Percentiles rank a stretch among this genome's conserved stretches.
Evolutionary conservation across 176 grass and related monocot genomes (phyloP).

Genomic region (Oryza glumipatula): DNA sequence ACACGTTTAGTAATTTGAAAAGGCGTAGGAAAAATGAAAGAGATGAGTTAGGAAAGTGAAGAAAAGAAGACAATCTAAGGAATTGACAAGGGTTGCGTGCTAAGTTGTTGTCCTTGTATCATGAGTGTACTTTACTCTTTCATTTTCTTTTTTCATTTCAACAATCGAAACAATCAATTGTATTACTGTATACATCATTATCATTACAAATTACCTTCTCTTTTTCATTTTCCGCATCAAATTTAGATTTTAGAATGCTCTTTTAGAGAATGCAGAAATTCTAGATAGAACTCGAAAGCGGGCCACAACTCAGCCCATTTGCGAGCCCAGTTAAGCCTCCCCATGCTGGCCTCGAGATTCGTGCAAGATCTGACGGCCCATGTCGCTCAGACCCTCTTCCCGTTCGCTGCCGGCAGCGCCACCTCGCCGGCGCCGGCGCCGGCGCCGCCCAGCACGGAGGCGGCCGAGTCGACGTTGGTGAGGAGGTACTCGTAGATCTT

Average conservation of each 20-base stretch:
- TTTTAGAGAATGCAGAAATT: not conserved
- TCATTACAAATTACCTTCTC: not conserved
- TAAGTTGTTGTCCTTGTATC: too few relatives aligned
- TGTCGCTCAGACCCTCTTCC: constrained; percentile 45
- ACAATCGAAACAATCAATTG: not conserved
- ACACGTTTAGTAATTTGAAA: too few relatives aligned
- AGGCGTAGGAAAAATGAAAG: too few relatives aligned
- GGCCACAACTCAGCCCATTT: not conserved
- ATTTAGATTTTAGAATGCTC: not conserved
- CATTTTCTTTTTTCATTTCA: not conserved
- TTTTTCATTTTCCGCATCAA: not conserved
- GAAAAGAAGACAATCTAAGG: too few relatives aligned
- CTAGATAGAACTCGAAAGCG: not conserved
- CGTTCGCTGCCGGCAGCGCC: constrained; percentile 33
- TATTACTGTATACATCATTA: not conserved
- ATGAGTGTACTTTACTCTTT: too few relatives aligned
- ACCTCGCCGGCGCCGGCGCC: constrained; percentile 47
- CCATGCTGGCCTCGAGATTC: not conserved
- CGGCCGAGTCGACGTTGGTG: constrained; percentile 84
- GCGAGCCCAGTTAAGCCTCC: constrained; percentile 30
- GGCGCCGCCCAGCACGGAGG: constrained; percentile 70
- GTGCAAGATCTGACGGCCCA: constrained; percentile 18
- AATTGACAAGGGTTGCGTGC: too few relatives aligned
- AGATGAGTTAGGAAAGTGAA: too few relatives aligned
- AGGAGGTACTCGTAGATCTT: constrained; percentile 95